Evolutionary conservation across 83 land plant genomes (phyloP).

Genomic region (Thuja plicata): DNA sequence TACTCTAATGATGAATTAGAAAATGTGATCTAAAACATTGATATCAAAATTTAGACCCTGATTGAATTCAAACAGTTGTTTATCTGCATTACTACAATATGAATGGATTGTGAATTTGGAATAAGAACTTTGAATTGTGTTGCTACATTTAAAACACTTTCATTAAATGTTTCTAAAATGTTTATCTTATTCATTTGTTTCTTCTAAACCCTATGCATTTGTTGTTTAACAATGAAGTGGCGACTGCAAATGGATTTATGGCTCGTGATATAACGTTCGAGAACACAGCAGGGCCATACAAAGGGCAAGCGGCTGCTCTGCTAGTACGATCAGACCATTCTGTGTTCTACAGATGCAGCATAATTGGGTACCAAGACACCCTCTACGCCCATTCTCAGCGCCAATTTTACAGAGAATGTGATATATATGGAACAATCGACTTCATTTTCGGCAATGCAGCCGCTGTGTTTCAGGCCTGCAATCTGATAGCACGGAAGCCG

Average conservation of each 20-base stretch:
- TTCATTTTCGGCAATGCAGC: conserved; percentile 45
- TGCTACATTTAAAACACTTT: too few relatives aligned
- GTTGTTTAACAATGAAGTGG: background rate
- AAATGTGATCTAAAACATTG: too few relatives aligned
- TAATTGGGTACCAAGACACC: conserved; percentile 38
- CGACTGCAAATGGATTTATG: background rate
- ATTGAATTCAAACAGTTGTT: too few relatives aligned
- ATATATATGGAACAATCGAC: conserved; percentile 36
- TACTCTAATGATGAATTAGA: too few relatives aligned
- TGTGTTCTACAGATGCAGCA: conserved; percentile 21
- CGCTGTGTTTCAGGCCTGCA: conserved; percentile 34
- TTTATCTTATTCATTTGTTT: too few relatives aligned
- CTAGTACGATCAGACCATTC: conserved; percentile 19
- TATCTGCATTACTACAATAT: too few relatives aligned
- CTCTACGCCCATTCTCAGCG: conserved; percentile 18
- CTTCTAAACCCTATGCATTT: too few relatives aligned
- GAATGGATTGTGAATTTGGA: too few relatives aligned
- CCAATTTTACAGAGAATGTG: conserved; percentile 32
- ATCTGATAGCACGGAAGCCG: conserved; percentile 15
- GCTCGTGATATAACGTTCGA: conserved; percentile 20
- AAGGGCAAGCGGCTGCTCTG: conserved; percentile 35
- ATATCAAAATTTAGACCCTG: too few relatives aligned
- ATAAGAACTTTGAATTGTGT: too few relatives aligned
- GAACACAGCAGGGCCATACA: conserved; percentile 33
- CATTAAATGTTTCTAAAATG: too few relatives aligned